phyloP scores from a whole-genome alignment of 202 grass and related monocot species.

The Saccharum hybrid region DNA sequence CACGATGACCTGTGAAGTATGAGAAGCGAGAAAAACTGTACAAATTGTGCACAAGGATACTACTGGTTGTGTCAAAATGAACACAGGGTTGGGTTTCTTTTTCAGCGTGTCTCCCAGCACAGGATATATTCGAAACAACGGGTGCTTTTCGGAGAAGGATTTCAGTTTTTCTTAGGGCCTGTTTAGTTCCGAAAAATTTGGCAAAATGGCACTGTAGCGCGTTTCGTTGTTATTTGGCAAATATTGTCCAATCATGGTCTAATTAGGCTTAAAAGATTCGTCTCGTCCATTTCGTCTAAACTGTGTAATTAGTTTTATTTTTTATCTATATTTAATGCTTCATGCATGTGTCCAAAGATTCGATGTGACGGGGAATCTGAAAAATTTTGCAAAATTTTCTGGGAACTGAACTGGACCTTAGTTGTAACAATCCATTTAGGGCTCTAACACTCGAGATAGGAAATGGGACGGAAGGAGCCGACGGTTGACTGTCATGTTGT shows the following conservation, averaged over 20 bases:
- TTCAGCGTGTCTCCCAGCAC: background rate
- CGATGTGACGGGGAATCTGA: too few relatives aligned
- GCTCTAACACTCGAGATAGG: background rate
- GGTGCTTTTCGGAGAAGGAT: background rate
- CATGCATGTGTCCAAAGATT: too few relatives aligned
- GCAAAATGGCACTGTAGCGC: too few relatives aligned
- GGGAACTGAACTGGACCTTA: background rate
- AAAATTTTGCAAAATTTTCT: too few relatives aligned
- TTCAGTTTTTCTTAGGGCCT: background rate
- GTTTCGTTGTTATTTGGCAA: too few relatives aligned
- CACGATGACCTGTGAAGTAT: background rate
- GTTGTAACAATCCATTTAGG: background rate
- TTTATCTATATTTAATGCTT: too few relatives aligned
- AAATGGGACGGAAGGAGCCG: conserved; percentile 11
- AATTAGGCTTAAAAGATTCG: too few relatives aligned
- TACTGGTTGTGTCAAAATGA: background rate
- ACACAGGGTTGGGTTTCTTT: background rate
- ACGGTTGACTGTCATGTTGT: background rate
- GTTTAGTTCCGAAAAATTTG: too few relatives aligned
- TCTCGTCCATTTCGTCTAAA: too few relatives aligned
- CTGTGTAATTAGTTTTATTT: too few relatives aligned
- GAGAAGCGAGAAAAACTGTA: background rate
- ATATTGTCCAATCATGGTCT: too few relatives aligned
- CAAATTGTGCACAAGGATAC: background rate
- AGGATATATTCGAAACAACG: background rate